Percentiles rank a stretch among this genome's conserved stretches.
Evolutionary conservation across 1,284 basidiomycete genomes (phyloP).

Genomic region (Ceratorhiza oryzae-sativae): DNA sequence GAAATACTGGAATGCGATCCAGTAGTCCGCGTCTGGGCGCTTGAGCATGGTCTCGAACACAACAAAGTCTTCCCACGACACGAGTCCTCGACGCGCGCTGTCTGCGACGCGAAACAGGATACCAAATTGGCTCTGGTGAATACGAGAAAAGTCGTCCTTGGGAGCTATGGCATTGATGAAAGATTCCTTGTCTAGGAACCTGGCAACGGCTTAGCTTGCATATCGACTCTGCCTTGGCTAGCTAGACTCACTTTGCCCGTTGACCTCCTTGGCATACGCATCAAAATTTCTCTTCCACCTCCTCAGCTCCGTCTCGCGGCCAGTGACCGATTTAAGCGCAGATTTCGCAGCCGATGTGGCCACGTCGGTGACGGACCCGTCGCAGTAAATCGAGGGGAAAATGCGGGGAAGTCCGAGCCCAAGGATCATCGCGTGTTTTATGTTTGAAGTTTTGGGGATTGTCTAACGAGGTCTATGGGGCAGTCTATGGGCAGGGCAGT

Average conservation of each 20-base stretch:
- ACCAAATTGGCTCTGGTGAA: slow-evolving; percentile 84
- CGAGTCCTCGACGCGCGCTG: slow-evolving; percentile 72
- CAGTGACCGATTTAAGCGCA: slow-evolving; percentile 70
- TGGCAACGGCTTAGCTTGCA: slow-evolving; percentile 46
- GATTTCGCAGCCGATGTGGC: slow-evolving; percentile 48
- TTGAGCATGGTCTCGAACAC: slow-evolving; percentile 91
- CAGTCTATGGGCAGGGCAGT: slow-evolving; percentile 23
- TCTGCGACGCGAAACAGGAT: slow-evolving; percentile 93
- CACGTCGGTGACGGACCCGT: background rate
- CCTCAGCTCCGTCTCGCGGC: slow-evolving; percentile 81
- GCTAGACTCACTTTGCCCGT: slow-evolving; percentile 80
- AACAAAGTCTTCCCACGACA: slow-evolving; percentile 94
- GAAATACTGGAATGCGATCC: slow-evolving; percentile 96
- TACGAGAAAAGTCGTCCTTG: slow-evolving; percentile 79
- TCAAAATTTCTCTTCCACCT: slow-evolving; percentile 90
- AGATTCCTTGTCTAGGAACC: slow-evolving; percentile 81
- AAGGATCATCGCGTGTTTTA: slow-evolving; percentile 17
- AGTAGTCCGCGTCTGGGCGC: slow-evolving; percentile 91
- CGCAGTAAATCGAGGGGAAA: slow-evolving; percentile 34
- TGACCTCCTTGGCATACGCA: slow-evolving; percentile 71
- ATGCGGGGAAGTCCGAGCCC: slow-evolving; percentile 23
- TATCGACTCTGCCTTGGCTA: background rate
- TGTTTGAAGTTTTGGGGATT: slow-evolving; percentile 8
- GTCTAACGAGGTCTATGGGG: slow-evolving; percentile 4
- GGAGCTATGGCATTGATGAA: slow-evolving; percentile 95